Conservation (phyloP, 345 rosid genomes). For the Carallia pectinifolia region DNA sequence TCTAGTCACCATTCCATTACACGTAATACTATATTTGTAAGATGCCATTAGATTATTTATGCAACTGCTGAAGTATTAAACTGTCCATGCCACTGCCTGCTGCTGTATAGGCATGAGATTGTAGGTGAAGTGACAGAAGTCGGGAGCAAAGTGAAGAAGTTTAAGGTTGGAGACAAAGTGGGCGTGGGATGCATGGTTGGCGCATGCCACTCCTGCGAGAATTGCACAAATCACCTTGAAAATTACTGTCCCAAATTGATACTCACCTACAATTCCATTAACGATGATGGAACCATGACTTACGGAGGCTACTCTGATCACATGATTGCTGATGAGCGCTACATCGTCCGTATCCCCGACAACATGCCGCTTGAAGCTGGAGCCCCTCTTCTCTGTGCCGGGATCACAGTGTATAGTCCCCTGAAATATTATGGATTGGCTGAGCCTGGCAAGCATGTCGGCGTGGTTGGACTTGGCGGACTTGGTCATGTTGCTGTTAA, state of each 20-base stretch:
- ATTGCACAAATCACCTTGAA: conserved; percentile 10
- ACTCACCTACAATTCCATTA: background rate
- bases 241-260: conserved; percentile 5
- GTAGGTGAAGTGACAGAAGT: conserved; percentile 9
- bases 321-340: conserved; percentile 9
- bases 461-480: conserved; percentile 8
- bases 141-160: background rate
- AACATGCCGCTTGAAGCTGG: conserved; percentile 8
- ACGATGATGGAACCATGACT: conserved; percentile 3
- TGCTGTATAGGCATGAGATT: conserved; percentile 7
- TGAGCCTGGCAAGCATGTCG: conserved; percentile 9
- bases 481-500: conserved; percentile 14
- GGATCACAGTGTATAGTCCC: conserved; percentile 15
- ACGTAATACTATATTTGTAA: no score
- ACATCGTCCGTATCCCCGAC: background rate
- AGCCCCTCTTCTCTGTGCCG: conserved; percentile 14
- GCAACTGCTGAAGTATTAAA: no score
- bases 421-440: conserved; percentile 7
- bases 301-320: conserved; percentile 17
- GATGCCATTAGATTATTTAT: no score
- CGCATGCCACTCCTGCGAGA: conserved; percentile 5
- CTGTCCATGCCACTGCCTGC: no score
- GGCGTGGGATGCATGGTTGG: conserved; percentile 10
- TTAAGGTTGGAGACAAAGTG: conserved; percentile 12
- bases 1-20: no score